Conservation (phyloP, 495 filamentous ascomycete genomes). For the Tuber aestivum region DNA sequence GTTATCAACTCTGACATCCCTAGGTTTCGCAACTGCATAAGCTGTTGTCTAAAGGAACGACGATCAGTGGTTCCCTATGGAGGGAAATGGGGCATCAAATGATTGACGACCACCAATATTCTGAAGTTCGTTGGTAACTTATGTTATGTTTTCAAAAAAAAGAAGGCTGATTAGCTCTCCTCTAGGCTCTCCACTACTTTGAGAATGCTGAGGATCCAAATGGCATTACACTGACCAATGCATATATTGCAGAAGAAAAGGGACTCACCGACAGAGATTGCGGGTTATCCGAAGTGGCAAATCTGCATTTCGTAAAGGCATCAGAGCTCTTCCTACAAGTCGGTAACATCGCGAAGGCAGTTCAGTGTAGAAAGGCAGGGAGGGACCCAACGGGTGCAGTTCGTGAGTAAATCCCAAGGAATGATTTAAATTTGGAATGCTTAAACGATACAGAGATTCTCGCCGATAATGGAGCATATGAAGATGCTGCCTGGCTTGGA, state of each 20-base stretch:
- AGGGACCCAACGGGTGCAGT: conserved; percentile 19
- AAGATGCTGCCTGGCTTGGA: conserved; percentile 20
- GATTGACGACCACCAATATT: conserved; percentile 24
- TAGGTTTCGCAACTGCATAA: conserved; percentile 9
- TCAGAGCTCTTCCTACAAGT: conserved; percentile 14
- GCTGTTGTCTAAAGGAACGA: conserved; percentile 2
- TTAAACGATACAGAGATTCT: conserved; percentile 20
- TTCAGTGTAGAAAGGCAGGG: conserved; percentile 23
- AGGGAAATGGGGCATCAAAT: conserved; percentile 27
- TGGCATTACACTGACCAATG: conserved; percentile 7
- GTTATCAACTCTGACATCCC: neutral
- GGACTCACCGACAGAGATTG: conserved; percentile 14
- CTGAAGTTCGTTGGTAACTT: conserved; percentile 10
- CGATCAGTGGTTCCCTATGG: conserved; percentile 18
- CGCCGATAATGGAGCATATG: conserved; percentile 10
- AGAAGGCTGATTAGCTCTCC: conserved; percentile 4
- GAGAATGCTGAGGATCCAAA: conserved; percentile 6
- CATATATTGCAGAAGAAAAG: conserved; percentile 14
- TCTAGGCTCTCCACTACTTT: conserved; percentile 22
- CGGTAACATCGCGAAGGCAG: conserved; percentile 11
- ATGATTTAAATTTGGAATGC: neutral
- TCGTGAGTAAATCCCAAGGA: neutral
- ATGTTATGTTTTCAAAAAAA: neutral
- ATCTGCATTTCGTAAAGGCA: conserved; percentile 12
- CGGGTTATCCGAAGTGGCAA: conserved; percentile 6